A percentile compares a stretch with the other conserved stretches of the same genome.
These are phyloP conservation scores for Aspergillus sp. DNA, from an alignment of 2,329 filamentous ascomycete genomes.

Conservation along the genomic window DNA sequence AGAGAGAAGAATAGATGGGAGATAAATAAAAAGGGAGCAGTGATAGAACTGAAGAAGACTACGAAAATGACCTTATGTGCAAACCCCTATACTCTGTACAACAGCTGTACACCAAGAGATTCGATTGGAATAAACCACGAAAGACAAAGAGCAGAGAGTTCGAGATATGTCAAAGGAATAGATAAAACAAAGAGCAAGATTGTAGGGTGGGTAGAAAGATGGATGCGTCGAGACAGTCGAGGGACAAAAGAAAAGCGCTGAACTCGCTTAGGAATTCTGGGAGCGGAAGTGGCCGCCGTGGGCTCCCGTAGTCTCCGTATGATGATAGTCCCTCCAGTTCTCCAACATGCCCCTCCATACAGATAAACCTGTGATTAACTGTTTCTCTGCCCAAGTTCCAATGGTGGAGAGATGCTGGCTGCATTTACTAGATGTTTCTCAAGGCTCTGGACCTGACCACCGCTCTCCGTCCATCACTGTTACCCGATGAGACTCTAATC, in stretches of 20 bases:
- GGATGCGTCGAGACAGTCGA: background rate
- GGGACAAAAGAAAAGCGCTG: background rate
- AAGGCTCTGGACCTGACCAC: slow-evolving; percentile 93
- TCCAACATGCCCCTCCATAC: background rate
- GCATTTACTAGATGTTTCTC: slow-evolving; percentile 80
- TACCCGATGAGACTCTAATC: slow-evolving; percentile 87
- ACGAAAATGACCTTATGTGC: slow-evolving; percentile 2
- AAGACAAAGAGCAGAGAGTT: background rate
- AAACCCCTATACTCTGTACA: background rate
- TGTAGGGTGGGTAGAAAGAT: background rate
- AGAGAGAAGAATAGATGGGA: slow-evolving; percentile 11
- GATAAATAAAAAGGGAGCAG: slow-evolving; percentile 6
- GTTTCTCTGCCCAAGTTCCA: slow-evolving; percentile 7
- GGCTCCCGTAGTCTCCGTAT: slow-evolving; percentile 1
- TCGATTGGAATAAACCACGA: slow-evolving; percentile 1
- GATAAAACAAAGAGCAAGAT: background rate
- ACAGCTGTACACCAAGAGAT: background rate
- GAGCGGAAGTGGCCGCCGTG: background rate
- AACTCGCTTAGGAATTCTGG: background rate
- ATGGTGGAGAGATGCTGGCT: slow-evolving; percentile 15
- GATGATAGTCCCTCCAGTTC: background rate
- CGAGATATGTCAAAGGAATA: background rate
- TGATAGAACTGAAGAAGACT: slow-evolving; percentile 5
- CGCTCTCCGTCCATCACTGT: slow-evolving; percentile 83
- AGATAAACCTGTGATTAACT: background rate